phyloP scores from a whole-genome alignment of 441 rosid genomes.

The Adansonia grandidieri region DNA sequence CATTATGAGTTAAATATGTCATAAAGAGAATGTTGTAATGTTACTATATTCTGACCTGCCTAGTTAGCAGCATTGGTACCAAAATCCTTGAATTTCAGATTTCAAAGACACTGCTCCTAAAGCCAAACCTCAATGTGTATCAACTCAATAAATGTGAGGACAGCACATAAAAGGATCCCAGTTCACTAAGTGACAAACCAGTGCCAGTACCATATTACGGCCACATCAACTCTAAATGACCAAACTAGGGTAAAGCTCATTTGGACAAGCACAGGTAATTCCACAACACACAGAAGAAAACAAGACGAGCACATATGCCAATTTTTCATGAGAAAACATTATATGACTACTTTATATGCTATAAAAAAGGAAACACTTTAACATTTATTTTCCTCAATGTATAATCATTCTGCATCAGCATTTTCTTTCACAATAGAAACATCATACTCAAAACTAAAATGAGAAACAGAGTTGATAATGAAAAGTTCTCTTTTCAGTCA shows the following conservation, averaged over 20 bases:
- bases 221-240: not conserved
- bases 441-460: not conserved
- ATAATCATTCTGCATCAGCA: not conserved
- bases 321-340: not conserved
- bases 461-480: not conserved
- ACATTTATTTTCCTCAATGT: not conserved
- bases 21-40: not conserved
- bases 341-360: not conserved
- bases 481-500: not conserved
- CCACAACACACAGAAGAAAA: not conserved
- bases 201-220: not conserved
- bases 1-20: not conserved
- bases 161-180: not conserved
- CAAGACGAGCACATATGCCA: not conserved
- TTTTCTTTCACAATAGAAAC: not conserved
- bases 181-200: not conserved
- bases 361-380: not conserved
- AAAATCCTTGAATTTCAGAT: not conserved
- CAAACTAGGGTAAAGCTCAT: not conserved
- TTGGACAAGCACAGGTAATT: not conserved
- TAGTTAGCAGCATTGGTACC: not conserved
- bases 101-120: slow-evolving; percentile 2
- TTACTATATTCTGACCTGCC: not conserved
- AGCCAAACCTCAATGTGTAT: not conserved
- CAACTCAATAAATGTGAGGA: not conserved